A percentile compares a stretch with the other conserved stretches of the same genome.
Conservation (phyloP, 805 yeast species). For the Metschnikowia gruessii region DNA sequence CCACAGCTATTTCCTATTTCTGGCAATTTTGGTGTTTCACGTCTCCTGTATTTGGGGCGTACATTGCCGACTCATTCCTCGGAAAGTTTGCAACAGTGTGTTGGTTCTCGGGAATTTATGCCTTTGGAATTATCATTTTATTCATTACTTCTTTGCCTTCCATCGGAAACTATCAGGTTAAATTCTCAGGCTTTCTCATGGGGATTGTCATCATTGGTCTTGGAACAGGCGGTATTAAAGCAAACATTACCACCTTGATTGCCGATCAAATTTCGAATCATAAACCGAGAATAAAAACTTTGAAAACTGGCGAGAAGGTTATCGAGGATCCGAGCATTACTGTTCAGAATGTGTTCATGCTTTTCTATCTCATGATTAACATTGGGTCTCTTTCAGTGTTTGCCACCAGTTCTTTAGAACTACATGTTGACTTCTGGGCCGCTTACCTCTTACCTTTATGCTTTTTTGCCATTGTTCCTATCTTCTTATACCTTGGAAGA, state of each 20-base stretch:
- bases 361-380: slow-evolving; percentile 19
- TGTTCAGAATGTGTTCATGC: slow-evolving; percentile 17
- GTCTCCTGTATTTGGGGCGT: slow-evolving; percentile 17
- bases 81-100: slow-evolving; percentile 71
- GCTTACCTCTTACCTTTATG: slow-evolving; percentile 17
- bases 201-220: slow-evolving; percentile 61
- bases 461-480: slow-evolving; percentile 13
- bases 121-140: slow-evolving; percentile 58
- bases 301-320: slow-evolving; percentile 24
- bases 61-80: slow-evolving; percentile 66
- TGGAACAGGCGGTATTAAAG: slow-evolving; percentile 79
- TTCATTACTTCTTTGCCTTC: slow-evolving; percentile 68
- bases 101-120: slow-evolving; percentile 55
- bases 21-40: slow-evolving; percentile 19
- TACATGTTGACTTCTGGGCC: slow-evolving; percentile 16
- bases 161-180: slow-evolving; percentile 44
- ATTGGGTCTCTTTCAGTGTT: slow-evolving; percentile 15
- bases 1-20: slow-evolving; percentile 16
- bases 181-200: slow-evolving; percentile 59
- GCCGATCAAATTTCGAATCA: slow-evolving; percentile 49
- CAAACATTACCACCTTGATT: slow-evolving; percentile 70
- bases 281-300: slow-evolving; percentile 34
- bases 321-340: slow-evolving; percentile 17
- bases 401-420: slow-evolving; percentile 16
- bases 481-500: slow-evolving; percentile 11